Conservation (phyloP, 2,329 filamentous ascomycete genomes). For the Cadophora sp. region DNA sequence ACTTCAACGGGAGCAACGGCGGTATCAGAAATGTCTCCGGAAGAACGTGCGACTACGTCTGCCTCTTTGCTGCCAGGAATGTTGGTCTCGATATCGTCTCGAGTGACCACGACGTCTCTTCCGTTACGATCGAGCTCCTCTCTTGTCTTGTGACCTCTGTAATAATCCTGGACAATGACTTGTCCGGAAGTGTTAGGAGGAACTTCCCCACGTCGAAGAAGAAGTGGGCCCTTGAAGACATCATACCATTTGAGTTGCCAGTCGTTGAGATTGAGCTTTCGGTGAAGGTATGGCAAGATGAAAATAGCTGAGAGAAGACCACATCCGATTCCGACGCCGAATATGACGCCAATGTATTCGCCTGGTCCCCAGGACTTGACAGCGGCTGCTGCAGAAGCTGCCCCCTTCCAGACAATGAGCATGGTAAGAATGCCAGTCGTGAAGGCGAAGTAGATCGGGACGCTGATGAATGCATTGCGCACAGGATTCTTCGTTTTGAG, state of each 20-base stretch:
- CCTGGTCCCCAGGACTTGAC: conserved; percentile 45
- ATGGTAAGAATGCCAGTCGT: conserved; percentile 50
- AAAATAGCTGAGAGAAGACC: conserved; percentile 49
- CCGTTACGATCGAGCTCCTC: conserved; percentile 40
- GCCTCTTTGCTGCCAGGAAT: background rate
- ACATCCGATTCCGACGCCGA: conserved; percentile 49
- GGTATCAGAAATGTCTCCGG: background rate
- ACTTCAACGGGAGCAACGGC: background rate
- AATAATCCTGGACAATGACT: conserved; percentile 48
- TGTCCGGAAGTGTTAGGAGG: conserved; percentile 44
- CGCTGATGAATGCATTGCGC: conserved; percentile 48
- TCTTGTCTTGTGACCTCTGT: conserved; percentile 48
- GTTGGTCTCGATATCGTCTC: conserved; percentile 9
- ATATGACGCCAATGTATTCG: conserved; percentile 50
- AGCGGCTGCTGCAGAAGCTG: conserved; percentile 43
- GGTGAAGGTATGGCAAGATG: conserved; percentile 55
- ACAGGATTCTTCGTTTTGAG: conserved; percentile 50
- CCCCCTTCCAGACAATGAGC: conserved; percentile 51
- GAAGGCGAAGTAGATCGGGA: conserved; percentile 51
- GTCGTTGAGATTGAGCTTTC: conserved; percentile 52
- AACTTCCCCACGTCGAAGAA: conserved; percentile 48
- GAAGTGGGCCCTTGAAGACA: conserved; percentile 50
- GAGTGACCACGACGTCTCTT: background rate
- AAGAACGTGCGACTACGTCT: background rate
- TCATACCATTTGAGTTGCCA: conserved; percentile 51